phyloP scores from a whole-genome alignment of 352 stramenopile species.

The Phytopythium helicoides region DNA sequence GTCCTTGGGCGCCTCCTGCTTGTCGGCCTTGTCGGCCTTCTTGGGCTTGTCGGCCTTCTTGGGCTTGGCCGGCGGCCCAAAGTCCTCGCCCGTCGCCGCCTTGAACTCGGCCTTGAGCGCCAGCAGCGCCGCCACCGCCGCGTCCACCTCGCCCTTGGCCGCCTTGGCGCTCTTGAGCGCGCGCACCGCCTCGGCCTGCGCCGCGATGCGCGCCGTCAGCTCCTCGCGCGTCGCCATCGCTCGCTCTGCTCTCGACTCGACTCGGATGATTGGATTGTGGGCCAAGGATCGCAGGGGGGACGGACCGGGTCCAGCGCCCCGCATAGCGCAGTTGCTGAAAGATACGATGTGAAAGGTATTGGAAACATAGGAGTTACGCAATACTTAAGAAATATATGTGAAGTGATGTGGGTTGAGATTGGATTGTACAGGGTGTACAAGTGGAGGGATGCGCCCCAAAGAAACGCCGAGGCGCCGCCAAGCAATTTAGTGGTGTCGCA shows the following conservation, averaged over 20 bases:
- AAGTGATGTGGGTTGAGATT: no score
- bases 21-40: constrained; percentile 11
- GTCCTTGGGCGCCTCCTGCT: constrained; percentile 24
- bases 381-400: no score
- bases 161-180: constrained; percentile 56
- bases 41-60: constrained; percentile 78
- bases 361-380: no score
- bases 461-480: no score
- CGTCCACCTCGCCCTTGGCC: constrained; percentile 48
- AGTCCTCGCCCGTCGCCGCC: constrained; percentile 67
- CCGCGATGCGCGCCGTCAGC: constrained; percentile 55
- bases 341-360: no score
- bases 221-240: constrained; percentile 49
- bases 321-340: neutral
- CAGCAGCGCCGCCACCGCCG: constrained; percentile 53
- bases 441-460: no score
- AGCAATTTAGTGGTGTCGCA: no score
- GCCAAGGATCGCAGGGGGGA: constrained; percentile 2
- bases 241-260: constrained; percentile 1
- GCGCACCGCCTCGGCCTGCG: constrained; percentile 73
- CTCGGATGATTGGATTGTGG: constrained; percentile 9
- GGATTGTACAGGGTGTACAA: no score
- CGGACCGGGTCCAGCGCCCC: neutral
- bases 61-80: constrained; percentile 53
- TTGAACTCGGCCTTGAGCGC: constrained; percentile 81